Conservation (phyloP, 192 early-diverging fungal species). For the Neocallimastix lanati region DNA sequence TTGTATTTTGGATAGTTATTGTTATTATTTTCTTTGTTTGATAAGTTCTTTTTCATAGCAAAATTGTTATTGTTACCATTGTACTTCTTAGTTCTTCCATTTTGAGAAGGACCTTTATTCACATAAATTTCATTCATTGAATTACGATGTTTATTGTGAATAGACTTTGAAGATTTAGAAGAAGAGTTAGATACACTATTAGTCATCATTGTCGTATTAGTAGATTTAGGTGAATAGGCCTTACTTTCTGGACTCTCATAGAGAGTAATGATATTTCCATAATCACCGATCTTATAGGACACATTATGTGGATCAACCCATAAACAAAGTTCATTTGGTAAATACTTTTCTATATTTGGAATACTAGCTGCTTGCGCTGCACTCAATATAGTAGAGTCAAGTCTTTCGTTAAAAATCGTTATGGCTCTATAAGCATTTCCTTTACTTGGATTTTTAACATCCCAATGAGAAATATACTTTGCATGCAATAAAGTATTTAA, state of each 20-base stretch:
- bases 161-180: background rate
- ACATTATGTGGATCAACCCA: slow-evolving; percentile 58
- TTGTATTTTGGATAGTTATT: background rate
- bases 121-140: background rate
- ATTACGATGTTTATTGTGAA: background rate
- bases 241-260: slow-evolving; percentile 24
- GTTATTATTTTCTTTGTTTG: background rate
- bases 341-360: slow-evolving; percentile 21
- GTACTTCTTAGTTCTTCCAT: background rate
- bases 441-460: slow-evolving; percentile 30
- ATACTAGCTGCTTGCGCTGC: slow-evolving; percentile 29
- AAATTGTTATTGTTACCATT: background rate
- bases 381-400: slow-evolving; percentile 41
- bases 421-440: slow-evolving; percentile 66
- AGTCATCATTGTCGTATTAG: background rate
- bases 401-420: slow-evolving; percentile 42
- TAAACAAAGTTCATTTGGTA: slow-evolving; percentile 48
- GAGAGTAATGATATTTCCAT: slow-evolving; percentile 42
- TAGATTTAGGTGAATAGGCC: background rate
- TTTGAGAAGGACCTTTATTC: background rate
- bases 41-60: background rate
- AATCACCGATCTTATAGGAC: slow-evolving; percentile 51
- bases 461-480: slow-evolving; percentile 55
- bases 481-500: slow-evolving; percentile 17
- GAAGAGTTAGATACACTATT: background rate